Base-by-base conservation (phyloP, 768 basidiomycete species). In the Fistulinella prunicolor region DNA sequence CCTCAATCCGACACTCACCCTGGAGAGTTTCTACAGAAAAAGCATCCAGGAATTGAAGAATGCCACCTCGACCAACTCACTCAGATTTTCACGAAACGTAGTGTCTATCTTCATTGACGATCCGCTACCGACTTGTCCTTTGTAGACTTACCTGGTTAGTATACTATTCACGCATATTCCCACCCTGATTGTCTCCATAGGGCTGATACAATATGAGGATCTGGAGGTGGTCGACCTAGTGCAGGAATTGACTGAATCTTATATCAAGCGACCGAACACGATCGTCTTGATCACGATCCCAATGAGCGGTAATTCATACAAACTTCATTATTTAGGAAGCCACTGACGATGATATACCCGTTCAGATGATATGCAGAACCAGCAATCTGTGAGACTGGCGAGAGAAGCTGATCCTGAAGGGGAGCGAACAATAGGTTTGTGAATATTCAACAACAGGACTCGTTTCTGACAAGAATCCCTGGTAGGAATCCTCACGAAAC, bases 401-500 rank as follows among this genome's bases (percentile, higher is more conserved):
- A 70, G 61, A 38, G 66, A 72, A 5, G 77, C 70, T 0, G 85
- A 87, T 58, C 75, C 75, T 0, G 49, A 66, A 0, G 82, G 83
- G 3, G 63, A 71, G 29, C 73, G 86, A 1, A 89, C 82, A 0
- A 85, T 87, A 47, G 86, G 86, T 79, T 43, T 17, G 62, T 45
- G 16, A 1, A 17, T 22, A 12, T 17, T 14, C 43, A 19, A n/a
- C 6, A n/a, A 6, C 28, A 29, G 30, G 6, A 8, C 14, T 9
- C 14, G 12, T 14, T 0, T 32, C 34, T 56, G 6, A 50, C 17
- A 28, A 9, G 20, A 7, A 3, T 37, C 19, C 22, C 5, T 22
- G 8, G 1, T 51, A 87, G 85, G 82, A 6, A 76, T 89, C 1
- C 71, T 87, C 9, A 89, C 86, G 0, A 88, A 89, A 54, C 81